Evolutionary conservation across 306 rosid species (phyloP).

Genomic region (Psophocarpus tetragonolobus): DNA sequence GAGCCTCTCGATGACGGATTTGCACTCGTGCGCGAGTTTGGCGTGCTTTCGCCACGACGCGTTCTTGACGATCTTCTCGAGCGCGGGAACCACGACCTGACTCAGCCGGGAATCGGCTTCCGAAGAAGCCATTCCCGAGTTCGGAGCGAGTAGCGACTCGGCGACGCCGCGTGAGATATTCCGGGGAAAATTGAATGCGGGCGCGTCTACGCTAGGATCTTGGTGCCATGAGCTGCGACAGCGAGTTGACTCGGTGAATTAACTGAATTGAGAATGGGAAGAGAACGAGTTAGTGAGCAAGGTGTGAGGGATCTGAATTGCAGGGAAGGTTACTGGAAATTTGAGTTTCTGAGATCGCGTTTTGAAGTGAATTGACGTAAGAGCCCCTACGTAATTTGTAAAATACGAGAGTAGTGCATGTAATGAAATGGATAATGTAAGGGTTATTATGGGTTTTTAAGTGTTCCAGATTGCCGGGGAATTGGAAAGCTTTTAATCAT

Average conservation of each 20-base stretch:
- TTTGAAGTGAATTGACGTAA: constrained; percentile 22
- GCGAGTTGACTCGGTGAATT: background rate
- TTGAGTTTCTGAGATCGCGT: constrained; percentile 29
- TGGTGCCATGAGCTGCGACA: constrained; percentile 28
- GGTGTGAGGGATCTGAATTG: constrained; percentile 36
- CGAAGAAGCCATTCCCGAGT: constrained; percentile 99
- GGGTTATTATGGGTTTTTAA: constrained; percentile 25
- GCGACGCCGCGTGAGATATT: constrained; percentile 38
- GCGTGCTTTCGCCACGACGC: constrained; percentile 98
- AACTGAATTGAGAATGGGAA: background rate
- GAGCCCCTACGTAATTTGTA: background rate
- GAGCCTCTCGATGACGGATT: constrained; percentile 80
- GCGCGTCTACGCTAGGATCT: constrained; percentile 17
- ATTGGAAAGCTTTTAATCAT: background rate
- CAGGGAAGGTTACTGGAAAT: constrained; percentile 13
- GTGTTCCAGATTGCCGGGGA: constrained; percentile 27
- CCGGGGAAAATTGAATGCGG: constrained; percentile 31
- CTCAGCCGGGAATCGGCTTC: constrained; percentile 99
- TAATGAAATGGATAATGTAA: background rate
- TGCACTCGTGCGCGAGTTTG: constrained; percentile 88
- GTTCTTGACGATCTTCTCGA: constrained; percentile 83
- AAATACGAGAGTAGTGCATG: background rate
- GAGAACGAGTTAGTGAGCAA: background rate
- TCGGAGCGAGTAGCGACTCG: constrained; percentile 45
- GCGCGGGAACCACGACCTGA: constrained; percentile 82